A percentile compares a stretch with the other conserved stretches of the same genome.
These are phyloP conservation scores for Hypoxylon sp. DNA, from an alignment of 2,329 filamentous ascomycete species.

Conservation along the genomic window DNA sequence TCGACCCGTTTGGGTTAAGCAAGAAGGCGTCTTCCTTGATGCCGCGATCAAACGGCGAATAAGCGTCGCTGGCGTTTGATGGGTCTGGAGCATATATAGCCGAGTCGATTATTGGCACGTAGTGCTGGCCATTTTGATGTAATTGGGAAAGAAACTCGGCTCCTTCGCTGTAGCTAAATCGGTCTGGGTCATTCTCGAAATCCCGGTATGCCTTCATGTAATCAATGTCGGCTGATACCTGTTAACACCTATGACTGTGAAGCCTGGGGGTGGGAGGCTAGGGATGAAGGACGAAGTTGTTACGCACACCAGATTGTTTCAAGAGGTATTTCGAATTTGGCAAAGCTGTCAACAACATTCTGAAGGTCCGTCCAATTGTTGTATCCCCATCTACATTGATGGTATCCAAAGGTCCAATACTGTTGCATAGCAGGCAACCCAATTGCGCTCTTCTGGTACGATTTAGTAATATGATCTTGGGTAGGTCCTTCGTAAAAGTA, in stretches of 20 bases:
- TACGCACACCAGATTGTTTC: conserved; percentile 75
- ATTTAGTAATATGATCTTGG: conserved; percentile 71
- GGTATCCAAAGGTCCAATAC: conserved; percentile 83
- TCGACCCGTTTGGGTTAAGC: conserved; percentile 65
- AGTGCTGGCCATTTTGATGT: conserved; percentile 71
- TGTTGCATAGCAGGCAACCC: conserved; percentile 81
- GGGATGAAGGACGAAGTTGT: too few relatives aligned
- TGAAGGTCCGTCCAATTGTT: conserved; percentile 74
- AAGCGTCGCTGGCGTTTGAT: conserved; percentile 71
- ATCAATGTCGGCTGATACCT: conserved; percentile 69
- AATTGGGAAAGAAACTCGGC: conserved; percentile 67
- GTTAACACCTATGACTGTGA: conserved; percentile 51
- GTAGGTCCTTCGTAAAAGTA: conserved; percentile 81
- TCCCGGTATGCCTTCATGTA: conserved; percentile 71
- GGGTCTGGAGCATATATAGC: conserved; percentile 76
- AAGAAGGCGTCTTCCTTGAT: conserved; percentile 62
- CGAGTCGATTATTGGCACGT: conserved; percentile 78
- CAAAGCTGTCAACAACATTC: conserved; percentile 73
- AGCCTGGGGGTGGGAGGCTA: conserved; percentile 38
- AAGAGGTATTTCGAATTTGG: conserved; percentile 69
- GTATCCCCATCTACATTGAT: conserved; percentile 88
- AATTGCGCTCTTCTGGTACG: conserved; percentile 72
- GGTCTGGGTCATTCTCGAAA: conserved; percentile 67
- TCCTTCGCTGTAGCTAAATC: conserved; percentile 66
- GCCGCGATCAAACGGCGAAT: conserved; percentile 69